A percentile compares a stretch with the other conserved stretches of the same genome.
These are phyloP conservation scores for Botrytis hyacinthi DNA, from an alignment of 2,329 filamentous ascomycete genomes.

Conservation along the genomic window DNA sequence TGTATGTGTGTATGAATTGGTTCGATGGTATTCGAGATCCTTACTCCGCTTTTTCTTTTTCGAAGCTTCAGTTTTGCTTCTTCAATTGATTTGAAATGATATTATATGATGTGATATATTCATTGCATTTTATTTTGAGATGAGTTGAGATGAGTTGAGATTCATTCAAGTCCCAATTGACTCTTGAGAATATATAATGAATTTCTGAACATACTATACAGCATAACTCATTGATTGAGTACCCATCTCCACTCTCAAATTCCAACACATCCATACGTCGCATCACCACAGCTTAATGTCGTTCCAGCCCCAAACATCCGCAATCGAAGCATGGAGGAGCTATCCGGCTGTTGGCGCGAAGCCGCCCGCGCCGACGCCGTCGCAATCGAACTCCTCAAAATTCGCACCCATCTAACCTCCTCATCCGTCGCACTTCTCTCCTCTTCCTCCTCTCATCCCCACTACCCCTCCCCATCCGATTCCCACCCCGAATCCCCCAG, in stretches of 20 bases:
- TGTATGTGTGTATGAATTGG: not conserved
- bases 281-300: conserved; percentile 36
- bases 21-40: not conserved
- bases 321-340: conserved; percentile 33
- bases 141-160: not conserved
- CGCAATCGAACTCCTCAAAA: conserved; percentile 47
- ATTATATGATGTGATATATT: not conserved
- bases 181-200: not conserved
- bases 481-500: not conserved
- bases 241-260: not conserved
- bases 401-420: conserved; percentile 47
- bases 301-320: conserved; percentile 12
- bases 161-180: not conserved
- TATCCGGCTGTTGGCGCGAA: conserved; percentile 52
- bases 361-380: conserved; percentile 53
- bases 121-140: not conserved
- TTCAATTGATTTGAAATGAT: not conserved
- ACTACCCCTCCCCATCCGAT: too few relatives aligned
- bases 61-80: not conserved
- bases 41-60: not conserved
- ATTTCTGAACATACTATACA: not conserved
- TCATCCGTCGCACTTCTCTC: conserved; percentile 29
- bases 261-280: not conserved
- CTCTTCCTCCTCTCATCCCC: not conserved
- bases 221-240: not conserved